Evolutionary conservation across 2,329 filamentous ascomycete genomes (phyloP), one percentile per base, ranked within the genome.

Genomic region (Colletotrichum sp.): DNA sequence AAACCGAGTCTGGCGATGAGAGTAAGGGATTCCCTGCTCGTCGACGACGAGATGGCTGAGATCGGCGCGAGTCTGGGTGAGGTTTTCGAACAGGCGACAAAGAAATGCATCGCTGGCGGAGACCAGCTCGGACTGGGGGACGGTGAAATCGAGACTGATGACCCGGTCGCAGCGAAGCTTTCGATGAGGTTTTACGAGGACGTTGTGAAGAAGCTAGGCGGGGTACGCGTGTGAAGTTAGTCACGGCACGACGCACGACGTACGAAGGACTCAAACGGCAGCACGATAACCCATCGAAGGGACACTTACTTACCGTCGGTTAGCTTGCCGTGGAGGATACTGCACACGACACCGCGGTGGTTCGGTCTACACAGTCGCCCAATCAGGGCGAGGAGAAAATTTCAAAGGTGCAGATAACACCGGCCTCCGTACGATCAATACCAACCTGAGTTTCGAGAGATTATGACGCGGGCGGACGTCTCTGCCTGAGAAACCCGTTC

Each of bases 181-280:
- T 86, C 84, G 6, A 83, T 84, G 80, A 81, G 77, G 4, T 87
- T 87, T 59, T 86, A 87, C 74, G 85, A 88, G 66, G 81, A 86
- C 3, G 86, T 89, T 8, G 87, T 89, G 26, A 87, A 87, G 78
- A 83, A 79, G 59, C 78, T 89, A 24, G 85, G 83, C 3, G 80
- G 82, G 2, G 79, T 87, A 26, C 78, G 82, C 7, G 82, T 87
- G 6, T 87, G 78, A 69, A n/a, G 30, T 61, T 21, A 61, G 59
- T 1, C 59, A 32, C 4, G 26, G n/a, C 24, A 12, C n/a, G 26
- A 28, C 26, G 18, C 26, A 28, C 14, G 57, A n/a, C 26, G 18
- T 3, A 28, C 14, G 57, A n/a, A 61, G 24, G 28, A 9, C 30
- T 32, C 18, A 61, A 26, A 61, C 12, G 18, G 1, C 10, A 34